Conservation (phyloP, 2,329 filamentous ascomycete species). For the Beauveria pseudobassiana region DNA sequence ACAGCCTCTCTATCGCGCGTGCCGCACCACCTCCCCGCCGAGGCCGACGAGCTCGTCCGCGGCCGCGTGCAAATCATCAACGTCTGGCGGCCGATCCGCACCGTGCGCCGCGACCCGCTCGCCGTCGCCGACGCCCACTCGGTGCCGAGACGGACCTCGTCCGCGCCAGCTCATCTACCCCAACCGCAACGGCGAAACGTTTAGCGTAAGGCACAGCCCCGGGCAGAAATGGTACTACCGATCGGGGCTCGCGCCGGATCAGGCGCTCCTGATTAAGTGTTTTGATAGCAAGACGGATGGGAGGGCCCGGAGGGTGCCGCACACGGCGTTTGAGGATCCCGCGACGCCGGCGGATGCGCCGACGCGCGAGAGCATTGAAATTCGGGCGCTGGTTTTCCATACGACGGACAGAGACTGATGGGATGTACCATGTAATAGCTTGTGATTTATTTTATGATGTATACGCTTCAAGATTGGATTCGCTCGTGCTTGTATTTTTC, state of each 20-base stretch:
- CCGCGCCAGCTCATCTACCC: slow-evolving; percentile 42
- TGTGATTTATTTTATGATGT: background rate
- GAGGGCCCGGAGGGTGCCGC: slow-evolving; percentile 44
- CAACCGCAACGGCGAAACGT: slow-evolving; percentile 42
- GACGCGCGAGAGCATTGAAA: slow-evolving; percentile 53
- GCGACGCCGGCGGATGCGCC: slow-evolving; percentile 29
- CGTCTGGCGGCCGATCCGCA: slow-evolving; percentile 43
- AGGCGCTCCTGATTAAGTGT: slow-evolving; percentile 54
- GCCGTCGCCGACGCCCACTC: slow-evolving; percentile 43
- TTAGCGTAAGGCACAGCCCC: slow-evolving; percentile 32
- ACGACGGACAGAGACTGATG: slow-evolving; percentile 28
- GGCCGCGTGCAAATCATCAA: slow-evolving; percentile 47
- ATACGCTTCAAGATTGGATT: background rate
- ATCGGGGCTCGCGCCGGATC: slow-evolving; percentile 40
- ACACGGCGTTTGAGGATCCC: slow-evolving; percentile 46
- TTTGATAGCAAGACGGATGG: slow-evolving; percentile 52
- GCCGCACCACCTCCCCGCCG: slow-evolving; percentile 31
- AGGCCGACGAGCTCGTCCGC: slow-evolving; percentile 34
- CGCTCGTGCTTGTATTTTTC: background rate
- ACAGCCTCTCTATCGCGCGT: slow-evolving; percentile 35
- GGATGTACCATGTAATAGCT: background rate
- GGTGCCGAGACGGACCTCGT: slow-evolving; percentile 44
- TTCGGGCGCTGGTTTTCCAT: slow-evolving; percentile 46
- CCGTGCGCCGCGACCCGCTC: slow-evolving; percentile 45
- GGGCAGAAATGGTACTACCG: slow-evolving; percentile 47